Percentiles rank a stretch among this genome's conserved stretches.
phyloP scores from a whole-genome alignment of 2,329 filamentous ascomycete species.

The Elsinoe perseae region DNA sequence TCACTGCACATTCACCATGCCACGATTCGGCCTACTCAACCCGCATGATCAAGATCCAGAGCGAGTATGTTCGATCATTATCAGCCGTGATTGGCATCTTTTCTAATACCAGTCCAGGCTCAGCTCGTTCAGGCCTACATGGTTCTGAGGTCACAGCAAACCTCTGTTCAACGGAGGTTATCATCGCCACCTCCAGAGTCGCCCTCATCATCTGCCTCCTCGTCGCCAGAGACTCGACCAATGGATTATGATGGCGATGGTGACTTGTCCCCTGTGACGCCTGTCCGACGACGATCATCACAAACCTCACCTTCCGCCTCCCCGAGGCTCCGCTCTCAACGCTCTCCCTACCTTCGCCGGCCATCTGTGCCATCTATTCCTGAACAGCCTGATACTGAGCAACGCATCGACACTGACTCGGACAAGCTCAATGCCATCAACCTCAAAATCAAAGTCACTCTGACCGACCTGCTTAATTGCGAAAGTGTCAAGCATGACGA shows the following conservation, averaged over 20 bases:
- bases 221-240: conserved; percentile 17
- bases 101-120: conserved; percentile 15
- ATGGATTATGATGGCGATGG: conserved; percentile 6
- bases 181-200: conserved; percentile 28
- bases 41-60: conserved; percentile 13
- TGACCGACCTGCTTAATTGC: conserved; percentile 49
- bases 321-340: conserved; percentile 14
- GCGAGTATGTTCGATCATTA: conserved; percentile 7
- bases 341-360: conserved; percentile 15
- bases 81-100: neutral
- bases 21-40: conserved; percentile 13
- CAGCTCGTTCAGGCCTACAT: conserved; percentile 33
- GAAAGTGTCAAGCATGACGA: conserved; percentile 42
- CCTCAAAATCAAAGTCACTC: conserved; percentile 46
- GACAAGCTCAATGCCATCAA: conserved; percentile 44
- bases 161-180: conserved; percentile 33
- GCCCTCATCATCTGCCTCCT: conserved; percentile 21
- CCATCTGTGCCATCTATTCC: conserved; percentile 19
- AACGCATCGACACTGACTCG: conserved; percentile 35
- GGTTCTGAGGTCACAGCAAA: conserved; percentile 35
- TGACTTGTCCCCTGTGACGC: conserved; percentile 18
- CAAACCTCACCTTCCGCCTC: conserved; percentile 14
- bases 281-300: conserved; percentile 20
- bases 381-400: conserved; percentile 16
- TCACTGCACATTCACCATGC: conserved; percentile 4